Evolutionary conservation across 805 yeast genomes (phyloP).

Genomic region (Suhomyces prunicola): DNA sequence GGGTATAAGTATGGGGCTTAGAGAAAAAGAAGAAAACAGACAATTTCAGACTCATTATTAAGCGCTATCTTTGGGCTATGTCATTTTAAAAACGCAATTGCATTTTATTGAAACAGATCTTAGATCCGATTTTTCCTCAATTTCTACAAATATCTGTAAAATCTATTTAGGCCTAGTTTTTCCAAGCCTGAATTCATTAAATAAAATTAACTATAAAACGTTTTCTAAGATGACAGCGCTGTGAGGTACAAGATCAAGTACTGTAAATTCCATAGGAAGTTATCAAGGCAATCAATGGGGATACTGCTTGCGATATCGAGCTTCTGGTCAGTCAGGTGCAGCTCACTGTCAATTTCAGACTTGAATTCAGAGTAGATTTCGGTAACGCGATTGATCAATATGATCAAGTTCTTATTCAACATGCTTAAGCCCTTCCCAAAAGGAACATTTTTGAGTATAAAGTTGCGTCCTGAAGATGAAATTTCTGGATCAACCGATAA

Average conservation of each 20-base stretch:
- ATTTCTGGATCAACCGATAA: conserved; percentile 4
- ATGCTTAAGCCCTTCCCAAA: conserved; percentile 35
- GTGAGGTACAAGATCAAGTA: conserved; percentile 35
- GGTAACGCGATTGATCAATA: conserved; percentile 22
- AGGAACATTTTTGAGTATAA: conserved; percentile 15
- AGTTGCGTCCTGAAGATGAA: background rate
- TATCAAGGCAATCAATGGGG: conserved; percentile 39
- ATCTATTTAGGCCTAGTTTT: background rate
- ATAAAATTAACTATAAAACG: background rate
- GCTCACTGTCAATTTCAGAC: conserved; percentile 4
- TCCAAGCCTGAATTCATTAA: background rate
- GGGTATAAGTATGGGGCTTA: background rate
- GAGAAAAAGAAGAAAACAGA: background rate
- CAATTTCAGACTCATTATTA: background rate
- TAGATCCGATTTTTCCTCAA: background rate
- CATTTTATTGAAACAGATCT: background rate
- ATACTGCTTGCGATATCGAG: conserved; percentile 10
- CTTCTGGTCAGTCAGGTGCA: conserved; percentile 6
- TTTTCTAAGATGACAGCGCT: conserved; percentile 8
- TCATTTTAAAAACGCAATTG: background rate
- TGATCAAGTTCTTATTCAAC: conserved; percentile 28
- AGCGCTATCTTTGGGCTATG: background rate
- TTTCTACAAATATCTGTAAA: background rate
- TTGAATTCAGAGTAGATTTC: conserved; percentile 12
- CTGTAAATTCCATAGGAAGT: conserved; percentile 40